Evolutionary conservation across 306 rosid genomes (phyloP).

Genomic region (Lablab purpureus): DNA sequence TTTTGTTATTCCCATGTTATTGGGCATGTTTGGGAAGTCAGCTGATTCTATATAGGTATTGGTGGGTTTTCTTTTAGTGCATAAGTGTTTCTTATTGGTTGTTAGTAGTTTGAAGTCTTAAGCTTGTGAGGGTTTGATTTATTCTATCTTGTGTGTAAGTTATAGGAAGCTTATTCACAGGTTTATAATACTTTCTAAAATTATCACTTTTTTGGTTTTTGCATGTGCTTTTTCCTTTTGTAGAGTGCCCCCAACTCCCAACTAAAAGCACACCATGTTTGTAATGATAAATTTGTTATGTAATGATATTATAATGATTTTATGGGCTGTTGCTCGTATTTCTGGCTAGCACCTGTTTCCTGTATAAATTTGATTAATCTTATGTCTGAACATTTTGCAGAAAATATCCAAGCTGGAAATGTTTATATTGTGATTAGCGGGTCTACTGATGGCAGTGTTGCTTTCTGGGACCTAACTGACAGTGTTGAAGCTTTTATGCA

Average conservation of each 20-base stretch:
- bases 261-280: constrained; percentile 2
- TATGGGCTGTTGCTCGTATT: constrained; percentile 3
- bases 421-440: constrained; percentile 81
- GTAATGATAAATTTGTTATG: constrained; percentile 16
- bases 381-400: constrained; percentile 49
- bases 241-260: not conserved
- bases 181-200: constrained; percentile 6
- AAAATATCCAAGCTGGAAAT: constrained; percentile 51
- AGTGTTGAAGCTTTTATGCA: constrained; percentile 76
- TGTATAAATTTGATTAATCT: constrained; percentile 32
- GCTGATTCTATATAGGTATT: not conserved
- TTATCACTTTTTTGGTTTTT: constrained; percentile 3
- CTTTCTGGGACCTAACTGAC: constrained; percentile 87
- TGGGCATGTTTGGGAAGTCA: not conserved
- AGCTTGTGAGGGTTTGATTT: not conserved
- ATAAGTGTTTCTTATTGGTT: not conserved
- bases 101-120: not conserved
- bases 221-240: constrained; percentile 1
- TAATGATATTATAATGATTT: constrained; percentile 7
- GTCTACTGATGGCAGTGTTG: constrained; percentile 93
- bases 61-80: not conserved
- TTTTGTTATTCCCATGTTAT: not conserved
- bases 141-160: not conserved
- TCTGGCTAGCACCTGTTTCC: constrained; percentile 33
- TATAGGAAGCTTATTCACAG: constrained; percentile 1